Percentiles rank a stretch among this genome's conserved stretches.
Conservation (phyloP, 2,329 filamentous ascomycete genomes). For the Colletotrichum spinosum region DNA sequence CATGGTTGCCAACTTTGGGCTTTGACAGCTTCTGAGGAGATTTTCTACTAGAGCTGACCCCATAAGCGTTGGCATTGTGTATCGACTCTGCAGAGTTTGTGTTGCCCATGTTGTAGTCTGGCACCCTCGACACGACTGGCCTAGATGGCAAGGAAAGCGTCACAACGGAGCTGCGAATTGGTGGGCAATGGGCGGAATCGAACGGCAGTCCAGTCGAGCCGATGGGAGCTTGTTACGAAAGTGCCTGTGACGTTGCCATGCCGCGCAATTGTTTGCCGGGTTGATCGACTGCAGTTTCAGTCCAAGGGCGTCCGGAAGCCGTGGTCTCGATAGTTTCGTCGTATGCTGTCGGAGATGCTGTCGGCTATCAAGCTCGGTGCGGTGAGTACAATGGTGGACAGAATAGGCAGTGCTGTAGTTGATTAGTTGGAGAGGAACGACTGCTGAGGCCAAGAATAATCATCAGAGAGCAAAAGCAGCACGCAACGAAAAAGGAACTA, state of each 20-base stretch:
- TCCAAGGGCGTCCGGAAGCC: no score
- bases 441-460: no score
- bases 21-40: conserved; percentile 64
- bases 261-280: conserved; percentile 10
- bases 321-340: no score
- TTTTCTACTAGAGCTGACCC: conserved; percentile 42
- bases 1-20: conserved; percentile 56
- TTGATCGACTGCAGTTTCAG: not conserved
- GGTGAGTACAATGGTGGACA: no score
- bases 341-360: no score
- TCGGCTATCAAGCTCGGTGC: no score
- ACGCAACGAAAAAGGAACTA: not conserved
- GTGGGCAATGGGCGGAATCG: conserved; percentile 12
- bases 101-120: conserved; percentile 60
- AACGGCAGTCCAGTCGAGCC: conserved; percentile 24
- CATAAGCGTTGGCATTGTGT: conserved; percentile 36
- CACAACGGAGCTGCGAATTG: conserved; percentile 37
- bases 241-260: conserved; percentile 30
- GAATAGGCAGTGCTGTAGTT: no score
- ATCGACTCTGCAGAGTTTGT: conserved; percentile 58
- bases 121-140: not conserved
- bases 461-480: no score
- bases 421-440: no score
- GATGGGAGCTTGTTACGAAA: conserved; percentile 15
- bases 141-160: conserved; percentile 2